These are phyloP conservation scores for Penicillium sp. DNA, from an alignment of 2,329 filamentous ascomycete genomes.

Conservation along the genomic window DNA sequence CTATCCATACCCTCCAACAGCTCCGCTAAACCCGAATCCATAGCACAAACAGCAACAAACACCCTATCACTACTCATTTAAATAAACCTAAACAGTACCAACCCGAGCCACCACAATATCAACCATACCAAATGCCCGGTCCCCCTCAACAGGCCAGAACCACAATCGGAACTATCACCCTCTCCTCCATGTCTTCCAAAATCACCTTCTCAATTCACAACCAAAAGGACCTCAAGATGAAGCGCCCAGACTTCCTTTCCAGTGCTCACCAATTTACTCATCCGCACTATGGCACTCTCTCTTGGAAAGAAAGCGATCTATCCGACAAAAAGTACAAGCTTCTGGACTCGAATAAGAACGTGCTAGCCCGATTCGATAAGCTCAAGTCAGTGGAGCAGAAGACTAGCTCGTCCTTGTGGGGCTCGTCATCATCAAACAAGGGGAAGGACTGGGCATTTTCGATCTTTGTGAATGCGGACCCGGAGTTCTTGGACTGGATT, in stretches of 20 bases:
- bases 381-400: background rate
- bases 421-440: background rate
- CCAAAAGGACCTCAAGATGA: conserved; percentile 2
- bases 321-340: conserved; percentile 2
- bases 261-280: background rate
- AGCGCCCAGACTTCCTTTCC: background rate
- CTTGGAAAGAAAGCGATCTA: background rate
- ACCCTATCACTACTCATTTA: background rate
- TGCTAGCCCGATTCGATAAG: background rate
- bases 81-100: background rate
- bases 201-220: background rate
- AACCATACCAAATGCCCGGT: background rate
- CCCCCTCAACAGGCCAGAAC: background rate
- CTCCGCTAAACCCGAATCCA: background rate
- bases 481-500: background rate
- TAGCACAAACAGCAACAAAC: background rate
- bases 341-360: background rate
- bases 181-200: background rate
- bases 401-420: background rate
- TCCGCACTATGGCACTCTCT: background rate
- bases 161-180: background rate
- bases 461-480: background rate
- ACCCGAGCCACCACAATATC: background rate
- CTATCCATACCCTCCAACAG: background rate
- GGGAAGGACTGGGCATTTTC: background rate